These are phyloP conservation scores for Pichia heedii DNA, from an alignment of 805 yeast species.

Conservation along the genomic window DNA sequence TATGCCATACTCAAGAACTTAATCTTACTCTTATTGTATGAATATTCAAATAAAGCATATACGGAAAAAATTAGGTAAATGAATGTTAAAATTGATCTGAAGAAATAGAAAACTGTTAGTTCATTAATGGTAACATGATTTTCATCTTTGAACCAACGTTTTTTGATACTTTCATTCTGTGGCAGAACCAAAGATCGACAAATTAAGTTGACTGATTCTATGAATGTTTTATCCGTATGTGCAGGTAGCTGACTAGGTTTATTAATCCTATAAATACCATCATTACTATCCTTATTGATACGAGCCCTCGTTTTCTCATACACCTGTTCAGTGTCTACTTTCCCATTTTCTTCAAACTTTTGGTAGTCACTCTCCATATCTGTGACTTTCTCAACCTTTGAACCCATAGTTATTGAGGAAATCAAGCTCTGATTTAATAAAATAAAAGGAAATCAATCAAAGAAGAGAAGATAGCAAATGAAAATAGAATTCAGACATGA, in stretches of 20 bases:
- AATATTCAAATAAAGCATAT: constrained; percentile 42
- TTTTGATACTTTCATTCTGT: constrained; percentile 8
- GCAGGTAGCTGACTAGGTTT: constrained; percentile 1
- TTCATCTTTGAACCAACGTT: constrained; percentile 5
- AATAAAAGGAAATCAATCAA: no score
- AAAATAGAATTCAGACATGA: no score
- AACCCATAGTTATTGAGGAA: not conserved
- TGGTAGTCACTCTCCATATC: constrained; percentile 2
- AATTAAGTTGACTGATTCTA: constrained; percentile 14
- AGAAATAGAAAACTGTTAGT: constrained; percentile 26
- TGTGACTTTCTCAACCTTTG: constrained; percentile 5
- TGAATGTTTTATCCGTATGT: constrained; percentile 14
- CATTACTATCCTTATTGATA: not conserved
- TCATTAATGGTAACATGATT: constrained; percentile 3
- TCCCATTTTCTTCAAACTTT: not conserved
- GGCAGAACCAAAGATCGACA: constrained; percentile 17
- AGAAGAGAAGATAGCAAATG: no score
- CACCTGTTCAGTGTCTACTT: constrained; percentile 2
- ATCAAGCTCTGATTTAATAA: no score
- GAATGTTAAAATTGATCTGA: constrained; percentile 40
- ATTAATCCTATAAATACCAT: not conserved
- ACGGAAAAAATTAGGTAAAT: constrained; percentile 50
- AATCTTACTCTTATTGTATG: constrained; percentile 44
- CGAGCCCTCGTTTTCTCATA: constrained; percentile 10
- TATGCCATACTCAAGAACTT: constrained; percentile 55